These are phyloP conservation scores for Alternaria hordeiaustralica DNA, from an alignment of 2,329 filamentous ascomycete species.

Conservation along the genomic window DNA sequence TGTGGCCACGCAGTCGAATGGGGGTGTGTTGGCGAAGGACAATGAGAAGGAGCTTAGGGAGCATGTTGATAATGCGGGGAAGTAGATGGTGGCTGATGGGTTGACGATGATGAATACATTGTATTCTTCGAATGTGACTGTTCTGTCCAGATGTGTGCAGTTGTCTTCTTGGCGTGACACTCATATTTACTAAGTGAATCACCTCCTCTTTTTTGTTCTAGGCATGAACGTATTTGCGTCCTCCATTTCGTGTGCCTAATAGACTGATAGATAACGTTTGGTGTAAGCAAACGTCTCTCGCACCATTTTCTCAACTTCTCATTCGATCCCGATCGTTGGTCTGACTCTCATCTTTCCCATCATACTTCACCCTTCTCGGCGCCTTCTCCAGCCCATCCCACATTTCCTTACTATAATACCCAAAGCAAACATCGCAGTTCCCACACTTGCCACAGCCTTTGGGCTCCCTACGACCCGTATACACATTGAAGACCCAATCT, in stretches of 20 bases:
- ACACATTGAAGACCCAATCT: constrained; percentile 18
- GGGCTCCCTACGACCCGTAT: constrained; percentile 6
- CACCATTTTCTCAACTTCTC: background rate
- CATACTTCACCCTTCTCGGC: background rate
- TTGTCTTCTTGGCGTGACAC: background rate
- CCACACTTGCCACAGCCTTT: constrained; percentile 17
- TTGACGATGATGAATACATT: background rate
- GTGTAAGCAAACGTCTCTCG: background rate
- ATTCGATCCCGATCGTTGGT: background rate
- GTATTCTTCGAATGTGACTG: background rate
- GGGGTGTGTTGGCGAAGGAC: constrained; percentile 7
- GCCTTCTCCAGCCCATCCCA: constrained; percentile 4
- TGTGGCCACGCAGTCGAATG: constrained; percentile 16
- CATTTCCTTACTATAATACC: constrained; percentile 6
- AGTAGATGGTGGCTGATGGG: background rate
- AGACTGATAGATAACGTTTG: background rate
- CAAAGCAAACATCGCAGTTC: constrained; percentile 8
- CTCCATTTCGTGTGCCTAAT: background rate
- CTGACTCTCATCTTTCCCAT: background rate
- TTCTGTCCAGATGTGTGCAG: background rate
- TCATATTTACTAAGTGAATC: background rate
- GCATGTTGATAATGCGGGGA: constrained; percentile 3
- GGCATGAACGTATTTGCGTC: background rate
- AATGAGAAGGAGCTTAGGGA: constrained; percentile 6
- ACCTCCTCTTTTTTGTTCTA: background rate